These are phyloP conservation scores for Myxozyma melibiosi DNA, from an alignment of 805 yeast genomes.

Conservation along the genomic window DNA sequence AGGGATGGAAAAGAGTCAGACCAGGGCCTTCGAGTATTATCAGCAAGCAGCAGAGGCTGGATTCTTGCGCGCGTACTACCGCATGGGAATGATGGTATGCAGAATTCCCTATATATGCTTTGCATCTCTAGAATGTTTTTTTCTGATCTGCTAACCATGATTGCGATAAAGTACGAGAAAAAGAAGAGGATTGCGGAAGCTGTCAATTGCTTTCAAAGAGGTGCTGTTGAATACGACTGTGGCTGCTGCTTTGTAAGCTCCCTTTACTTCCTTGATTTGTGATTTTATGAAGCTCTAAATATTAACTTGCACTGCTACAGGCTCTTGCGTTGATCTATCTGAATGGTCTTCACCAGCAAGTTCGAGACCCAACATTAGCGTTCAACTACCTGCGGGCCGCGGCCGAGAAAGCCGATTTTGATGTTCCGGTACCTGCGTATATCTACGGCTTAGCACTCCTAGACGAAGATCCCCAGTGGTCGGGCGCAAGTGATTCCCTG, in stretches of 20 bases:
- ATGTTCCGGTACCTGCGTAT: conserved; percentile 46
- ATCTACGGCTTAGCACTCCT: conserved; percentile 43
- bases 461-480: conserved; percentile 38
- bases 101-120: no score
- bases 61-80: conserved; percentile 43
- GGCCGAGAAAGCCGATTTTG: conserved; percentile 42
- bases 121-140: neutral
- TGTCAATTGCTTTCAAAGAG: conserved; percentile 41
- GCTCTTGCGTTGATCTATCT: conserved; percentile 24
- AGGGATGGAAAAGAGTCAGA: conserved; percentile 32
- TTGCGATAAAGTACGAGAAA: conserved; percentile 36
- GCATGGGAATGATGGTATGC: conserved; percentile 40
- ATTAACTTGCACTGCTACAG: neutral
- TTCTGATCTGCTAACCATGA: neutral
- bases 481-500: neutral
- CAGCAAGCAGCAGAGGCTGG: conserved; percentile 41
- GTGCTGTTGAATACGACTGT: conserved; percentile 43
- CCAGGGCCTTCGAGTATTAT: conserved; percentile 37
- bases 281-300: conserved; percentile 5
- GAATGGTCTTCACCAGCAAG: conserved; percentile 41
- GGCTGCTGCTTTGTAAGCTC: conserved; percentile 45
- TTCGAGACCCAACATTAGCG: conserved; percentile 36
- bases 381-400: conserved; percentile 36
- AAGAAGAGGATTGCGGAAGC: conserved; percentile 41
- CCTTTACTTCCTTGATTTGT: conserved; percentile 41